Percentiles rank a stretch among this genome's conserved stretches.
These are phyloP conservation scores for Neoascochyta sp. DNA, from an alignment of 2,329 filamentous ascomycete genomes.

Conservation along the genomic window DNA sequence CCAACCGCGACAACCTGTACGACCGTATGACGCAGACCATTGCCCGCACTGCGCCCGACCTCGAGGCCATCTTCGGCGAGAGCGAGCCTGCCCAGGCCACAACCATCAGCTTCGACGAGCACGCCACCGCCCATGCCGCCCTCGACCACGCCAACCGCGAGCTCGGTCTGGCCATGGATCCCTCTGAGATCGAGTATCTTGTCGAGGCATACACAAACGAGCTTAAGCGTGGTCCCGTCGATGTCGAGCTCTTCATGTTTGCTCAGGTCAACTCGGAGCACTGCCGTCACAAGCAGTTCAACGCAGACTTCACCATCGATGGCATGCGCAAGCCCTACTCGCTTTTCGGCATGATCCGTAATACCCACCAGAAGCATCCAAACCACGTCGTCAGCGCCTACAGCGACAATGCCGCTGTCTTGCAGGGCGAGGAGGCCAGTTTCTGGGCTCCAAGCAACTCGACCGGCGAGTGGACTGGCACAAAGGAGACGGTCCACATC, in stretches of 20 bases:
- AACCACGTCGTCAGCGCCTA: slow-evolving; percentile 90
- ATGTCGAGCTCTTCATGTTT: slow-evolving; percentile 99
- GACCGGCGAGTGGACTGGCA: slow-evolving; percentile 83
- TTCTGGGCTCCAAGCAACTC: slow-evolving; percentile 86
- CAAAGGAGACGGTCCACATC: slow-evolving; percentile 81
- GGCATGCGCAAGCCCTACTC: slow-evolving; percentile 73
- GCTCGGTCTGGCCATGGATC: slow-evolving; percentile 81
- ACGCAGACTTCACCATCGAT: slow-evolving; percentile 93
- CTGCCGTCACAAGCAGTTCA: slow-evolving; percentile 87
- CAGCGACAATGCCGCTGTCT: slow-evolving; percentile 95
- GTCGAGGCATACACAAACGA: slow-evolving; percentile 73
- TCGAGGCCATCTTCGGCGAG: slow-evolving; percentile 76
- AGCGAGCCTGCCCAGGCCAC: slow-evolving; percentile 61
- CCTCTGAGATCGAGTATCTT: slow-evolving; percentile 87
- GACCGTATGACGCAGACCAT: slow-evolving; percentile 96
- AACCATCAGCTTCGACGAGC: slow-evolving; percentile 66
- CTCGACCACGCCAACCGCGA: slow-evolving; percentile 79
- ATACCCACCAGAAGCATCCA: slow-evolving; percentile 78
- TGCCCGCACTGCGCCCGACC: slow-evolving; percentile 61
- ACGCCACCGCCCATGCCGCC: slow-evolving; percentile 63
- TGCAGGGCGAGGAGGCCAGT: slow-evolving; percentile 66
- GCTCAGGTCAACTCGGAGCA: slow-evolving; percentile 99
- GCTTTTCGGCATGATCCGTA: slow-evolving; percentile 93
- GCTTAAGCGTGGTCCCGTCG: slow-evolving; percentile 66
- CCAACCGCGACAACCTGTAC: slow-evolving; percentile 69